Evolutionary conservation across 352 stramenopile genomes (phyloP).

Genomic region (Globisporangium rhizosaccharum): DNA sequence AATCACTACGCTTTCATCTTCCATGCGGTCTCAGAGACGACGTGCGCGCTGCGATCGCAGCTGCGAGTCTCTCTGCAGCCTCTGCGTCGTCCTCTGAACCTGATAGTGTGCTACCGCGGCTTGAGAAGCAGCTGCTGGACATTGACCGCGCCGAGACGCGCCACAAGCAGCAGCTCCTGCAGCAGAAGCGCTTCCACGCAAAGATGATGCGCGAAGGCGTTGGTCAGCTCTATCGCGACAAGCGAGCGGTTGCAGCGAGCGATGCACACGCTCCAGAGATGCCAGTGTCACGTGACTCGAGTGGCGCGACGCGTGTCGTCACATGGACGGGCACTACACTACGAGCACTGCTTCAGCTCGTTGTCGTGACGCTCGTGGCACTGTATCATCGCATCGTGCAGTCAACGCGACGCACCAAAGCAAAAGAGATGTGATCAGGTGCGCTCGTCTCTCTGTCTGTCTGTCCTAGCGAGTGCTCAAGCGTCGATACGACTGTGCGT

Average conservation of each 20-base stretch:
- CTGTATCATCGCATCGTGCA: no score
- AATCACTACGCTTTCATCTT: neutral
- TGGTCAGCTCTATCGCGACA: constrained; percentile 68
- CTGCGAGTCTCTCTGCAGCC: neutral
- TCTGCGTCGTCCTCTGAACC: constrained; percentile 2
- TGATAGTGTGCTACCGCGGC: constrained; percentile 14
- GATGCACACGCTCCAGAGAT: neutral
- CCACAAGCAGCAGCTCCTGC: constrained; percentile 27
- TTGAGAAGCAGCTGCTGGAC: constrained; percentile 43
- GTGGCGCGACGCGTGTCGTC: neutral
- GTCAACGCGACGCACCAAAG: neutral
- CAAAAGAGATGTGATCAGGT: no score
- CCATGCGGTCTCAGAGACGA: constrained; percentile 17
- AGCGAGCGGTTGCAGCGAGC: constrained; percentile 23
- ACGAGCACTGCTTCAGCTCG: constrained; percentile 2
- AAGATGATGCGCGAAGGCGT: constrained; percentile 78
- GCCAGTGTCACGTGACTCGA: constrained; percentile 4
- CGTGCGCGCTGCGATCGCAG: constrained; percentile 27
- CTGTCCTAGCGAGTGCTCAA: no score
- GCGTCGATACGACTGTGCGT: no score
- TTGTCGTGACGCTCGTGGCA: neutral
- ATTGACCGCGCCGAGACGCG: constrained; percentile 44
- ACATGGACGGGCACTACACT: neutral
- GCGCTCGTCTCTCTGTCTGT: no score
- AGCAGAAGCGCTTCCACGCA: constrained; percentile 54